These are phyloP conservation scores for Hypoxylon lenormandii DNA, from an alignment of 495 filamentous ascomycete species.

Conservation along the genomic window DNA sequence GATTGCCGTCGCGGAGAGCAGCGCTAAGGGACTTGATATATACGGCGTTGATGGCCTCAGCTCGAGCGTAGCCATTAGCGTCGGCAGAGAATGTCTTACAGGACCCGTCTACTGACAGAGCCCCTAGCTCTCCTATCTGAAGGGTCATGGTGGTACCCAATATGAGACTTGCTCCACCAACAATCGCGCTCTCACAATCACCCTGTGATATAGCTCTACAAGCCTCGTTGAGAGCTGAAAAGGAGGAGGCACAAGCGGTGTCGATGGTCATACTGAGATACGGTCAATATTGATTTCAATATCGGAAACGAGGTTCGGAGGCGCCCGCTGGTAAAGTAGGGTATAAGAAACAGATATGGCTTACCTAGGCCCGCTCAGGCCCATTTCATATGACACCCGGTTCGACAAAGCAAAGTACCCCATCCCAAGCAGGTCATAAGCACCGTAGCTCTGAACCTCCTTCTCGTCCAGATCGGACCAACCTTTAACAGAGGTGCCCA, in stretches of 20 bases:
- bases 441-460: constrained; percentile 33
- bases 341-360: too few relatives aligned
- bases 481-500: constrained; percentile 60
- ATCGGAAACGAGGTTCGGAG: too few relatives aligned
- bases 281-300: too few relatives aligned
- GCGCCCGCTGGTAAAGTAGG: neutral
- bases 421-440: constrained; percentile 30
- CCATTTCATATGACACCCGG: constrained; percentile 60
- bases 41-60: constrained; percentile 50
- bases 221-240: constrained; percentile 66
- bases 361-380: constrained; percentile 51
- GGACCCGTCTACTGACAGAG: constrained; percentile 49
- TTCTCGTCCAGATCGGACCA: constrained; percentile 44
- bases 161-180: constrained; percentile 59
- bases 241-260: constrained; percentile 66
- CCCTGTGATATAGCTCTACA: constrained; percentile 55
- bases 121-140: constrained; percentile 47
- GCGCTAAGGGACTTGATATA: constrained; percentile 63
- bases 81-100: constrained; percentile 57
- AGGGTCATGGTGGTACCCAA: constrained; percentile 50
- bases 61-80: constrained; percentile 56
- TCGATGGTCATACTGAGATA: constrained; percentile 55
- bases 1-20: constrained; percentile 63
- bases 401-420: constrained; percentile 65
- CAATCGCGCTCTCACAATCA: constrained; percentile 57